Conservation (phyloP, 1,284 basidiomycete genomes). For the Heterobasidion parviporum region DNA sequence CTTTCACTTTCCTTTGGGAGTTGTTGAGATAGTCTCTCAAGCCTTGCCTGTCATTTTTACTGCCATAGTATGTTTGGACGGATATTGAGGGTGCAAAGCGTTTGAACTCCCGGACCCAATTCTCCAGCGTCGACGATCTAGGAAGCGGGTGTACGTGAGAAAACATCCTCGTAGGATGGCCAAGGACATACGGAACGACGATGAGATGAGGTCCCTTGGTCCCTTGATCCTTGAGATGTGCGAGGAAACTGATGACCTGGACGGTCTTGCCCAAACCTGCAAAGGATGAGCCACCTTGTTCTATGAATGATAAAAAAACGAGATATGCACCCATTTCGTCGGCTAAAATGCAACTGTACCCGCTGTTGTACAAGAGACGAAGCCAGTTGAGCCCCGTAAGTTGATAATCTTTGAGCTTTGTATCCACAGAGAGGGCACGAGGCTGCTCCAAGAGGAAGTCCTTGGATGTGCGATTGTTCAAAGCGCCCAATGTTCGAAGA, state of each 20-base stretch:
- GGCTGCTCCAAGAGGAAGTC: slow-evolving; percentile 78
- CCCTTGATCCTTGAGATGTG: slow-evolving; percentile 76
- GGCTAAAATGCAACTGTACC: slow-evolving; percentile 90
- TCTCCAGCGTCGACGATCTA: slow-evolving; percentile 93
- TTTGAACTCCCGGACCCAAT: slow-evolving; percentile 96
- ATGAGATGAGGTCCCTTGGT: slow-evolving; percentile 85
- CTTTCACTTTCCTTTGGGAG: slow-evolving; percentile 36
- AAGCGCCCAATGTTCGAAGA: slow-evolving; percentile 36
- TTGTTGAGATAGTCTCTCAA: slow-evolving; percentile 71
- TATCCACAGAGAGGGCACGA: slow-evolving; percentile 53
- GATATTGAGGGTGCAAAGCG: slow-evolving; percentile 83
- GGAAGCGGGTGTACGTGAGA: not conserved
- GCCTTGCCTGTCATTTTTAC: slow-evolving; percentile 79
- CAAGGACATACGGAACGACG: slow-evolving; percentile 77
- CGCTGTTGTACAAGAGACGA: slow-evolving; percentile 75
- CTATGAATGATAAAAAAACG: slow-evolving; percentile 2
- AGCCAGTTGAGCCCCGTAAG: slow-evolving; percentile 98
- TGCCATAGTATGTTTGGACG: slow-evolving; percentile 92
- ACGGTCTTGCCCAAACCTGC: slow-evolving; percentile 96
- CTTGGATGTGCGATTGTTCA: slow-evolving; percentile 38
- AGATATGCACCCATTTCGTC: slow-evolving; percentile 87
- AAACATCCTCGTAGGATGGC: not conserved
- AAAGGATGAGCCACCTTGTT: slow-evolving; percentile 2
- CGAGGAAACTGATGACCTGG: slow-evolving; percentile 96
- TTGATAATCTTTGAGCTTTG: slow-evolving; percentile 94